Conservation (phyloP, 2,329 filamentous ascomycete species). For the Exutisphaerella laricina region DNA sequence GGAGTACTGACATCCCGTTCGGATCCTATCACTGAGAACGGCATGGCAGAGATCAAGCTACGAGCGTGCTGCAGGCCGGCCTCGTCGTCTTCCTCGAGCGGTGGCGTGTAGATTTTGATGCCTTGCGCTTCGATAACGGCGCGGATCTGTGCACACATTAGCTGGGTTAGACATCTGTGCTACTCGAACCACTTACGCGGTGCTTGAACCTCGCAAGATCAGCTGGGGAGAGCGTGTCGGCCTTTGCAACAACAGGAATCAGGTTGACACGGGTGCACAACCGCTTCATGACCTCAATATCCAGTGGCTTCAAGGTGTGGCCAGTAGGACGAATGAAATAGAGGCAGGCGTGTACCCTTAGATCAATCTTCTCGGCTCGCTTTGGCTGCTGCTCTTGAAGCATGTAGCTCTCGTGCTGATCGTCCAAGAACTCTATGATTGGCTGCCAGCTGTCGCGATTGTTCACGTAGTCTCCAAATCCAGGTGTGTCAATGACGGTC, state of each 20-base stretch:
- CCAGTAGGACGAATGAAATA: slow-evolving; percentile 99
- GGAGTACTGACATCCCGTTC: slow-evolving; percentile 98
- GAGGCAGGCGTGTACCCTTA: slow-evolving; percentile 94
- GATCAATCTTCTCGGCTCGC: slow-evolving; percentile 97
- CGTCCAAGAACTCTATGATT: slow-evolving; percentile 99
- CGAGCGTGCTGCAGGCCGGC: slow-evolving; percentile 91
- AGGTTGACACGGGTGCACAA: slow-evolving; percentile 96
- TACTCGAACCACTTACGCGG: slow-evolving; percentile 57
- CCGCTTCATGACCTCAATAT: slow-evolving; percentile 99
- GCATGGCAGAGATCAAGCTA: slow-evolving; percentile 93
- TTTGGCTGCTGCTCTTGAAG: slow-evolving; percentile 99
- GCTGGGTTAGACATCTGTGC: slow-evolving; percentile 5
- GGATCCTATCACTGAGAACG: slow-evolving; percentile 96
- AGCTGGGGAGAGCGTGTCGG: slow-evolving; percentile 88
- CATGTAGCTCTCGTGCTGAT: slow-evolving; percentile 99
- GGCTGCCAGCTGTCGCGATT: slow-evolving; percentile 99
- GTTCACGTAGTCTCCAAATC: slow-evolving; percentile 99
- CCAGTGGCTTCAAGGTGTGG: slow-evolving; percentile 95
- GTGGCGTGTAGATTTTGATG: slow-evolving; percentile 99
- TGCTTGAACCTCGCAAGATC: slow-evolving; percentile 94
- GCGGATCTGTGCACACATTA: slow-evolving; percentile 62
- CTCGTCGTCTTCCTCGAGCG: slow-evolving; percentile 96
- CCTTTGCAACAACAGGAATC: slow-evolving; percentile 98
- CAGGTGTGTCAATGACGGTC: slow-evolving; percentile 97
- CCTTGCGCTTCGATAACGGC: slow-evolving; percentile 95